phyloP scores from a whole-genome alignment of 106 monocot genomes.

The Dendrobium huoshanense region DNA sequence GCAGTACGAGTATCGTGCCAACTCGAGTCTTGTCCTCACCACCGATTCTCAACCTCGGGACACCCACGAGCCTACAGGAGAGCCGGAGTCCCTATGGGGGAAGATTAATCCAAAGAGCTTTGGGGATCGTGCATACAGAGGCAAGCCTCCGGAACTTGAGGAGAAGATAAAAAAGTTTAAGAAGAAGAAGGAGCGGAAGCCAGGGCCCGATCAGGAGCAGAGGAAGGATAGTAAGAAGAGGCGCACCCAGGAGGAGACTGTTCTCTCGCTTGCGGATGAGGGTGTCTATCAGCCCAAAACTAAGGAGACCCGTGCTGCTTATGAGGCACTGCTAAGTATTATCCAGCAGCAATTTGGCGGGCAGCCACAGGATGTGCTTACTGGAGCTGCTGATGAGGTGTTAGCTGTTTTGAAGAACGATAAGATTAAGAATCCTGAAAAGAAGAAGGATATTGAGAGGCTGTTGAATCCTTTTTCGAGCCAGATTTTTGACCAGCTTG shows the following conservation, averaged over 20 bases:
- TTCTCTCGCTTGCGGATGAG: slow-evolving; percentile 71
- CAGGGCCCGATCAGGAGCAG: slow-evolving; percentile 17
- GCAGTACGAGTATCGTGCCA: slow-evolving; percentile 97
- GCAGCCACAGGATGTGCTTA: slow-evolving; percentile 85
- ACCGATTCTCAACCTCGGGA: slow-evolving; percentile 93
- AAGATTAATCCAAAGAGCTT: slow-evolving; percentile 80
- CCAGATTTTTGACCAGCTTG: slow-evolving; percentile 79
- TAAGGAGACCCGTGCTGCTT: slow-evolving; percentile 96
- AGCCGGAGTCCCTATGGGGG: slow-evolving; percentile 87
- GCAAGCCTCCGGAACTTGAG: slow-evolving; percentile 81
- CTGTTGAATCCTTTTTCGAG: slow-evolving; percentile 67
- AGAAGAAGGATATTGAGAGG: slow-evolving; percentile 95
- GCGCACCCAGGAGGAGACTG: slow-evolving; percentile 65
- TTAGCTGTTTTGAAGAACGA: slow-evolving; percentile 86
- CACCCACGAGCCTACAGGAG: slow-evolving; percentile 97
- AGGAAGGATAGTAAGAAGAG: slow-evolving; percentile 40
- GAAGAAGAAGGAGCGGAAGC: slow-evolving; percentile 65
- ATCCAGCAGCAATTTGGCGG: slow-evolving; percentile 93
- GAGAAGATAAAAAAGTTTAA: slow-evolving; percentile 80
- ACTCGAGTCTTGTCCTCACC: slow-evolving; percentile 93
- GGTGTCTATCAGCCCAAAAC: slow-evolving; percentile 81
- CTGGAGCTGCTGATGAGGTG: slow-evolving; percentile 90
- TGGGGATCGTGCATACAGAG: slow-evolving; percentile 80
- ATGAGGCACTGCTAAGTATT: slow-evolving; percentile 76
- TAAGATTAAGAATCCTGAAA: slow-evolving; percentile 85